Evolutionary conservation across 306 rosid genomes (phyloP).

Genomic region (Carpinus fangiana): DNA sequence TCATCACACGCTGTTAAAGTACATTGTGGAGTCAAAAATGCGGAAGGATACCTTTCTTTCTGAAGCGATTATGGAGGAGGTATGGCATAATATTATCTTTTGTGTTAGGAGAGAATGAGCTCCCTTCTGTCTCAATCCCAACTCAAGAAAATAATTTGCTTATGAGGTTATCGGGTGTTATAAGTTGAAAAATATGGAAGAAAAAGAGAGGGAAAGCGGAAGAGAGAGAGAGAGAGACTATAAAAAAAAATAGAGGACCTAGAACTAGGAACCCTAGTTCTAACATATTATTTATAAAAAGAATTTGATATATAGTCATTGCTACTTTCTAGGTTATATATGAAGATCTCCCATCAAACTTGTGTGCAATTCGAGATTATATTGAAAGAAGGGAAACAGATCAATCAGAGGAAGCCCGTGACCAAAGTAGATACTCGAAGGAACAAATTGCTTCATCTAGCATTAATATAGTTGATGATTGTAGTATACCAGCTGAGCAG

Average conservation of each 20-base stretch:
- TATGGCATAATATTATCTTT: conserved; percentile 16
- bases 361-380: conserved; percentile 80
- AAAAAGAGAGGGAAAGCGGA: too few species aligned
- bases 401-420: conserved; percentile 29
- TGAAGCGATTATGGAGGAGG: conserved; percentile 98
- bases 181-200: too few species aligned
- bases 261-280: too few species aligned
- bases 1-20: conserved; percentile 89
- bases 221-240: too few species aligned
- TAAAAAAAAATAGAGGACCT: too few species aligned
- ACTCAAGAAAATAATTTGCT: too few species aligned
- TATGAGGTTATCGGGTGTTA: too few species aligned
- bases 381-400: conserved; percentile 51
- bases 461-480: conserved; percentile 29
- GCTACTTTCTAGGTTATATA: conserved; percentile 66
- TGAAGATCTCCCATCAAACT: conserved; percentile 91
- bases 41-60: conserved; percentile 89
- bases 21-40: conserved; percentile 95
- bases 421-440: conserved; percentile 33
- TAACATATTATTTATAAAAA: too few species aligned
- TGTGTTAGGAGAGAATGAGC: background rate
- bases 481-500: conserved; percentile 26
- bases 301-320: conserved; percentile 7
- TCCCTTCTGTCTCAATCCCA: background rate
- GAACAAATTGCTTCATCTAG: conserved; percentile 35